A percentile compares a stretch with the other conserved stretches of the same genome.
These are phyloP conservation scores for Podosphaera aphanis DNA, from an alignment of 2,329 filamentous ascomycete species.

Conservation along the genomic window DNA sequence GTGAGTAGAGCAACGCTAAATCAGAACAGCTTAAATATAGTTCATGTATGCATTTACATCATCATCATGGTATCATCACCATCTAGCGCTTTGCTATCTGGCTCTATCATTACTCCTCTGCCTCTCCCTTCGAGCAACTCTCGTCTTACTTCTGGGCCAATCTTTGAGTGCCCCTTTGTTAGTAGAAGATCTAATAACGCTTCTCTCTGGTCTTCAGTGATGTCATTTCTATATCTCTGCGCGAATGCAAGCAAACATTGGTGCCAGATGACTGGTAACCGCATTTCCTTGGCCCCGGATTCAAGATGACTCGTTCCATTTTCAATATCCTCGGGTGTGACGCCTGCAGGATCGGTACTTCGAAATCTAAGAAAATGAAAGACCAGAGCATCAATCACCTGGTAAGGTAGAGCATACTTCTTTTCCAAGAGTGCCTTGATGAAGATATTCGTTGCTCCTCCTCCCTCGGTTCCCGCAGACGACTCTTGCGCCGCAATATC, in stretches of 20 bases:
- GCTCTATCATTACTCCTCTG: constrained; percentile 49
- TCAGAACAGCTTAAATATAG: too few species aligned
- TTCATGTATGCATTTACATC: constrained; percentile 2
- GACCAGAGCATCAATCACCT: constrained; percentile 80
- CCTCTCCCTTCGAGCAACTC: constrained; percentile 76
- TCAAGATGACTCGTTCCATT: constrained; percentile 31
- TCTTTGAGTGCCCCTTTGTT: constrained; percentile 62
- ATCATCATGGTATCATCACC: constrained; percentile 87
- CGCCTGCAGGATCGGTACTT: constrained; percentile 36
- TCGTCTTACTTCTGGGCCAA: constrained; percentile 74
- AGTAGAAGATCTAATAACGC: constrained; percentile 70
- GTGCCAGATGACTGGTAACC: constrained; percentile 86
- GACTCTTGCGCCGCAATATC: constrained; percentile 87
- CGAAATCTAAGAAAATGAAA: constrained; percentile 92
- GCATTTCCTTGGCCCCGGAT: constrained; percentile 28
- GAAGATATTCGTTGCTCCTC: constrained; percentile 83
- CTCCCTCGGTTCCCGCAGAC: constrained; percentile 58
- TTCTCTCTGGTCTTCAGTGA: constrained; percentile 85
- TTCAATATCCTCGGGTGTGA: constrained; percentile 20
- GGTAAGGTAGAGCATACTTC: constrained; percentile 86
- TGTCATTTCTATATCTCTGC: constrained; percentile 83
- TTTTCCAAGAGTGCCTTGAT: constrained; percentile 86
- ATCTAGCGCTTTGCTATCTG: constrained; percentile 29
- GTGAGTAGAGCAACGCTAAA: too few species aligned
- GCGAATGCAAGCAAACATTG: constrained; percentile 82